A percentile compares a stretch with the other conserved stretches of the same genome.
These are phyloP conservation scores for Circinella minor DNA, from an alignment of 371 early-diverging fungal species.

Conservation along the genomic window DNA sequence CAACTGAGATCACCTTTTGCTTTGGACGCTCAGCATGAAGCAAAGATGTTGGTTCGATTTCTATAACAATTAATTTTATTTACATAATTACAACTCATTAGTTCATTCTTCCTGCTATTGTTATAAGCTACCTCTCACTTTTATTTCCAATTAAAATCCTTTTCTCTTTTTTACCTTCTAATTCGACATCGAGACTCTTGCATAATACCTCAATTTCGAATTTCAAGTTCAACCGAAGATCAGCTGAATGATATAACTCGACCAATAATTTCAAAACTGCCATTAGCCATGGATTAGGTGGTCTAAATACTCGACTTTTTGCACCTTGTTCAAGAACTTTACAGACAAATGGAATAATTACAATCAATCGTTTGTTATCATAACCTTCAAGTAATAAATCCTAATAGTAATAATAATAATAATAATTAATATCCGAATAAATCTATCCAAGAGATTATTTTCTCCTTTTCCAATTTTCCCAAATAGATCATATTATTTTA, in stretches of 20 bases:
- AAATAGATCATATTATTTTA: slow-evolving; percentile 21
- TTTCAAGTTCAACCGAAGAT: slow-evolving; percentile 91
- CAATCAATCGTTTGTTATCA: slow-evolving; percentile 84
- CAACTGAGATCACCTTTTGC: background rate
- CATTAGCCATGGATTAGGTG: slow-evolving; percentile 98
- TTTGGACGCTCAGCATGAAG: slow-evolving; percentile 40
- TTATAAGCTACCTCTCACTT: too few species aligned
- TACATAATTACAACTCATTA: too few species aligned
- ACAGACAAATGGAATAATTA: slow-evolving; percentile 98
- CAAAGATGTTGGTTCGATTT: slow-evolving; percentile 78
- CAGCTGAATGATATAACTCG: slow-evolving; percentile 92
- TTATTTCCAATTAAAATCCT: slow-evolving; percentile 24
- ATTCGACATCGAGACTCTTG: slow-evolving; percentile 85
- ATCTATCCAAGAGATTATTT: background rate
- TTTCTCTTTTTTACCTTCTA: slow-evolving; percentile 48
- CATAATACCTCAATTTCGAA: slow-evolving; percentile 98
- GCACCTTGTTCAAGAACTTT: slow-evolving; percentile 92
- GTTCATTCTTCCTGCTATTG: too few species aligned
- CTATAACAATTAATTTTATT: slow-evolving; percentile 22
- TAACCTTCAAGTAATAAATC: slow-evolving; percentile 92
- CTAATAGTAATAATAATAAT: slow-evolving; percentile 30
- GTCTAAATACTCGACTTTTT: slow-evolving; percentile 86
- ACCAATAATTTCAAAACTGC: slow-evolving; percentile 88
- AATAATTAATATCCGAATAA: too few species aligned
- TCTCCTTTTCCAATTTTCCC: background rate